A percentile compares a stretch with the other conserved stretches of the same genome.
These are phyloP conservation scores for Fragaria iinumae DNA, from an alignment of 306 rosid genomes.

Conservation along the genomic window DNA sequence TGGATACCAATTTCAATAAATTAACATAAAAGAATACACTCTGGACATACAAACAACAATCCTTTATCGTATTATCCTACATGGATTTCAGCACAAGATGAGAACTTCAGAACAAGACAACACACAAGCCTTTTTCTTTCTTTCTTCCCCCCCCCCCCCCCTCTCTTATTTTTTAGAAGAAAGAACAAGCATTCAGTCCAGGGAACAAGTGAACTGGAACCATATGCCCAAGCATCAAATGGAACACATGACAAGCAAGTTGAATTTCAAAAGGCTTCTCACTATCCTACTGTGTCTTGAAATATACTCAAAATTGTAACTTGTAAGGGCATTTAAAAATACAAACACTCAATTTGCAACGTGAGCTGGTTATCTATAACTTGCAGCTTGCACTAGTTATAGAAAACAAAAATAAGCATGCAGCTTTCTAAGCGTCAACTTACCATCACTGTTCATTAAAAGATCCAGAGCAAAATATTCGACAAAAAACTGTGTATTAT, in stretches of 20 bases:
- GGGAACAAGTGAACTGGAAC: background rate
- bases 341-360: background rate
- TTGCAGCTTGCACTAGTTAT: background rate
- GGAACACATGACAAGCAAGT: background rate
- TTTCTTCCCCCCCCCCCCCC: no score
- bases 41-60: background rate
- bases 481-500: slow-evolving; percentile 85
- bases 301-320: background rate
- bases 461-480: slow-evolving; percentile 91
- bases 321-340: background rate
- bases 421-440: slow-evolving; percentile 22
- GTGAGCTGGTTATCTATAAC: background rate
- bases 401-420: background rate
- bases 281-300: background rate
- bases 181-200: background rate
- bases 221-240: background rate
- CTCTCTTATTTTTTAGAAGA: background rate
- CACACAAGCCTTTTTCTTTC: background rate
- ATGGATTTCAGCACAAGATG: background rate
- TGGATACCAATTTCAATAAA: slow-evolving; percentile 34
- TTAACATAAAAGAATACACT: background rate
- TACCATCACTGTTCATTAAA: slow-evolving; percentile 75
- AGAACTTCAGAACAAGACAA: background rate
- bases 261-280: background rate
- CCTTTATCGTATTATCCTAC: background rate